These are phyloP conservation scores for Termitomyces sp. DNA, from an alignment of 768 basidiomycete species.

Conservation along the genomic window DNA sequence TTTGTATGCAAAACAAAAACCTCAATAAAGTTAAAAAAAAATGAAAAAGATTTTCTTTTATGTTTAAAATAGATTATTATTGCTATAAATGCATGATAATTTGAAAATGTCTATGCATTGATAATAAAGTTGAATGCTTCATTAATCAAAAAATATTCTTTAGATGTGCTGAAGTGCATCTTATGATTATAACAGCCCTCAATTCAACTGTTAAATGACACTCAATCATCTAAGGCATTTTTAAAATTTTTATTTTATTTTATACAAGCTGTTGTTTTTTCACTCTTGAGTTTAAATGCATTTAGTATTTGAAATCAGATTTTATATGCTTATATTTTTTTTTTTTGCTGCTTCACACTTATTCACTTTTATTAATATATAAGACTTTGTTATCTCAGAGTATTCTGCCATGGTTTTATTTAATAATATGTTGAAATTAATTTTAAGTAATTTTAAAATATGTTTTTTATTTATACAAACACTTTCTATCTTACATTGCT, in stretches of 20 bases:
- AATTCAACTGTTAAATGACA: too few species aligned
- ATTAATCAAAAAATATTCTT: not conserved
- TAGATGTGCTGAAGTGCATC: not conserved
- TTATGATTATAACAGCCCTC: not conserved
- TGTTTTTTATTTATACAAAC: too few species aligned
- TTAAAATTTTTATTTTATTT: not conserved
- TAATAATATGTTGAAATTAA: too few species aligned
- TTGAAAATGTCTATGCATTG: too few species aligned
- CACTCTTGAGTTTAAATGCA: not conserved
- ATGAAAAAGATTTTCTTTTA: conserved; percentile 9
- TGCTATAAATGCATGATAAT: too few species aligned
- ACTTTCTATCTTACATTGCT: too few species aligned
- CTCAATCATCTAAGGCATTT: not conserved
- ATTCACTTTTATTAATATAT: too few species aligned
- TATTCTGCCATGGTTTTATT: too few species aligned
- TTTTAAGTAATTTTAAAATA: too few species aligned
- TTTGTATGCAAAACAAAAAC: conserved; percentile 31
- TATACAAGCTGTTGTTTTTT: not conserved
- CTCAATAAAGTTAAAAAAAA: conserved; percentile 28
- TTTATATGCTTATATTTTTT: not conserved
- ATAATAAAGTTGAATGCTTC: too few species aligned
- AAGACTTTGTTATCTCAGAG: too few species aligned
- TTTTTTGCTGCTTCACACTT: too few species aligned
- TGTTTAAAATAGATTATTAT: conserved; percentile 10
- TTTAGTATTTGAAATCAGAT: not conserved